Evolutionary conservation across 768 basidiomycete species (phyloP).

Genomic region (Daedalea quercina): DNA sequence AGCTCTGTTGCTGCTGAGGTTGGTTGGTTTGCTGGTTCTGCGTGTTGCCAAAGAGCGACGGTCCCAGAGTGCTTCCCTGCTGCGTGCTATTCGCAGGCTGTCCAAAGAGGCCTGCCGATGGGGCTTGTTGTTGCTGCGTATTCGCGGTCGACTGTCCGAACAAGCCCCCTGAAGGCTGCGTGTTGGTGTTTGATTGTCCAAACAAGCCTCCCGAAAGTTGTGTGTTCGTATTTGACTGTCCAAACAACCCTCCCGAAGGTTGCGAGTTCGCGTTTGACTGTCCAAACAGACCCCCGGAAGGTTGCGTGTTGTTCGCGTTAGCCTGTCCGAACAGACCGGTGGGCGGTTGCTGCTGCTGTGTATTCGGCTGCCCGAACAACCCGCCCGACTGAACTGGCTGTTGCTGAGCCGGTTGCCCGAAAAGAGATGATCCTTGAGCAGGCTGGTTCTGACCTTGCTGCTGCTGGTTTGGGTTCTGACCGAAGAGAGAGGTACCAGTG

Average conservation of each 20-base stretch:
- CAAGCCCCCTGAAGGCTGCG: conserved; percentile 10
- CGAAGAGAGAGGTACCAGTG: conserved; percentile 6
- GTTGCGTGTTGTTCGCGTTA: conserved; percentile 17
- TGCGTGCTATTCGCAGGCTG: conserved; percentile 28
- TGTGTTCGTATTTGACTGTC: conserved; percentile 19
- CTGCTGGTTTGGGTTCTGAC: conserved; percentile 12
- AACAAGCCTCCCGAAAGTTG: conserved; percentile 12
- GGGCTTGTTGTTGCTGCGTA: conserved; percentile 21
- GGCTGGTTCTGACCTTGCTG: conserved; percentile 18
- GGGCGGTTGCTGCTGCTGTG: conserved; percentile 18
- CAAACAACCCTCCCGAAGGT: conserved; percentile 16
- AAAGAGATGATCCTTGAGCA: conserved; percentile 10
- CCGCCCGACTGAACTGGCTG: conserved; percentile 13
- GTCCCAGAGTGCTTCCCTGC: conserved; percentile 17
- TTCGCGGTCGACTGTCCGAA: conserved; percentile 20
- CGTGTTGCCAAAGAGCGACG: conserved; percentile 30
- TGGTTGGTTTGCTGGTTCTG: conserved; percentile 16
- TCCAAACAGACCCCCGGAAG: conserved; percentile 9
- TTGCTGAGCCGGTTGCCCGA: conserved; percentile 21
- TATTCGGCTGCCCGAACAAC: conserved; percentile 20
- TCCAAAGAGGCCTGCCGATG: conserved; percentile 10
- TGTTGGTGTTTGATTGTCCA: conserved; percentile 18
- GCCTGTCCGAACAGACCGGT: conserved; percentile 16
- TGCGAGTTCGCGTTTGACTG: too few species aligned
- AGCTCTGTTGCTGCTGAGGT: conserved; percentile 21